A percentile compares a stretch with the other conserved stretches of the same genome.
Conservation (phyloP, 2,329 filamentous ascomycete species). For the Fusarium odoratissimum region DNA sequence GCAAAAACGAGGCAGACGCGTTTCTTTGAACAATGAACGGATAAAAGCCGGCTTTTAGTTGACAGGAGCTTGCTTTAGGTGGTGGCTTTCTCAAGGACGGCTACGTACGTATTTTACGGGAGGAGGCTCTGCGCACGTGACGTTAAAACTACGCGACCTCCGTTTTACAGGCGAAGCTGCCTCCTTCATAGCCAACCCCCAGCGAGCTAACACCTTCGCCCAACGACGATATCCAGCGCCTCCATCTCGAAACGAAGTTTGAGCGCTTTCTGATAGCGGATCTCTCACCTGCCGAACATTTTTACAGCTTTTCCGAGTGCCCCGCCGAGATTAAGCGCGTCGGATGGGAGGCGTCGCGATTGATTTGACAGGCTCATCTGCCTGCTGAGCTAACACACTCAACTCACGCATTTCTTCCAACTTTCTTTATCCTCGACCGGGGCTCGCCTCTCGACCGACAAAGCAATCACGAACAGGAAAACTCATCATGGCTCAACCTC, state of each 20-base stretch:
- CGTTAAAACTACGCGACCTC: conserved; percentile 56
- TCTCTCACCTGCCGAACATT: conserved; percentile 1
- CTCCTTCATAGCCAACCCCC: conserved; percentile 44
- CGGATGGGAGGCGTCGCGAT: conserved; percentile 61
- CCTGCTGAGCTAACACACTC: conserved; percentile 54
- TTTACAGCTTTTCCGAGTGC: conserved; percentile 27
- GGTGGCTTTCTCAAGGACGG: background rate
- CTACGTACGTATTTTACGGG: background rate
- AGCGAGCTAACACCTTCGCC: conserved; percentile 42
- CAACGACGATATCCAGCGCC: conserved; percentile 42
- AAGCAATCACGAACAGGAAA: conserved; percentile 2
- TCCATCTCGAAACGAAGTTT: conserved; percentile 37
- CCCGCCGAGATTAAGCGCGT: conserved; percentile 45
- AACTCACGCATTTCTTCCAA: conserved; percentile 25
- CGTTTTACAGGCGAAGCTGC: conserved; percentile 47
- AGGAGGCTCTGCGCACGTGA: conserved; percentile 54
- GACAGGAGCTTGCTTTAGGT: background rate
- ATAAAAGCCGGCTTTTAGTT: conserved; percentile 42
- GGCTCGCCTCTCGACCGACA: conserved; percentile 13
- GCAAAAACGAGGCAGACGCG: conserved; percentile 38
- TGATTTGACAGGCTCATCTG: conserved; percentile 62
- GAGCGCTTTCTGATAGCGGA: conserved; percentile 18
- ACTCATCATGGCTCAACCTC: conserved; percentile 68
- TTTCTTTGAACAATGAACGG: conserved; percentile 31
- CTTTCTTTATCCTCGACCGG: conserved; percentile 18